Evolutionary conservation across 129 eudicot genomes (phyloP), one percentile per base, ranked within the genome.

Genomic region (Tanacetum coccineum): DNA sequence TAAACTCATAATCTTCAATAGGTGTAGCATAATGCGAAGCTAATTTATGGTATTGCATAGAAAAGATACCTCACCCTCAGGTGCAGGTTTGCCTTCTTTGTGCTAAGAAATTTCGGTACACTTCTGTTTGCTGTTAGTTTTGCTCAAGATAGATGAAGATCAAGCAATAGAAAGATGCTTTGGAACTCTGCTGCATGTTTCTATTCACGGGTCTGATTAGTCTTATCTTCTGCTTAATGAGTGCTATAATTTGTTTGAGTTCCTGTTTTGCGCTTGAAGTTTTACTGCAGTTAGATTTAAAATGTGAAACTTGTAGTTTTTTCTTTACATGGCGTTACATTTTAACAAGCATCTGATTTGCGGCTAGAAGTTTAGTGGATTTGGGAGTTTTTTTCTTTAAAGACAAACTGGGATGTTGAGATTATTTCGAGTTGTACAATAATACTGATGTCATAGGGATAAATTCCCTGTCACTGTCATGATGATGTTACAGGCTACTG

Each of bases 51-150:
- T 25, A 7, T 6, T 22, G 67, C 59, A 68, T 44, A 66, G 79
- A 66, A 66, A 58, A 36, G 60, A 74, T 74, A 32, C 58, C 36
- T 40, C 54, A 50, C 42, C 54, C 49, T 51, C 55, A 73, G 64
- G 48, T 54, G 59, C 40, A 73, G 71, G 71, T 56, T 64, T 64
- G 64, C 63, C 71, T 73, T 64, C 46, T 64, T 64, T 64, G 10
- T 64, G 49, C 28, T 62, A 60, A 54, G 48, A 63, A 40, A 32
- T 15, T 53, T 44, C 70, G 6, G 17, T 64, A 46, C 25, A 13
- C 14, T 56, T 40, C 42, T 64, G 22, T 65, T 74, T 65, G 28
- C 39, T 26, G 65, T 57, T 55, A 46, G 64, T 44, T 49, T 54
- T 57, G 13, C 15, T 22, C 22, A 62, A 62, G 63, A 39, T 20